Conservation (phyloP, 208 protist species). For the Acanthamoeba lenticulata region DNA sequence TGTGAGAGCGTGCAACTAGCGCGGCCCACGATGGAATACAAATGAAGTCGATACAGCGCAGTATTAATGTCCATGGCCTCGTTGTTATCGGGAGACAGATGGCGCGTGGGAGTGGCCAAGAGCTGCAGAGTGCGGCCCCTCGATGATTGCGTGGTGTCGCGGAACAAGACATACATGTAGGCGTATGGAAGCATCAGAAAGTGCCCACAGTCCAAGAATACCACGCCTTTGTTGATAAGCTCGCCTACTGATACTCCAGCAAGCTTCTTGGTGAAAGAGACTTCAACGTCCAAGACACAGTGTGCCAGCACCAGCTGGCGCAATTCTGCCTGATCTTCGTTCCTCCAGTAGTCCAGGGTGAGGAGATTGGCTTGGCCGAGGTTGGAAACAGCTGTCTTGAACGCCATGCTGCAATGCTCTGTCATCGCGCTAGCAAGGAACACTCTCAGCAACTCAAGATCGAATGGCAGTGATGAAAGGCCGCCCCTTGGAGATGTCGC, state of each 20-base stretch:
- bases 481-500: slow-evolving; percentile 1
- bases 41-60: slow-evolving; percentile 40
- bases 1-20: slow-evolving; percentile 52
- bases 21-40: slow-evolving; percentile 23
- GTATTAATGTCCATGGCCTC: slow-evolving; percentile 52
- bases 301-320: slow-evolving; percentile 49
- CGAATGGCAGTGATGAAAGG: slow-evolving; percentile 35
- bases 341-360: slow-evolving; percentile 41
- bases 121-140: slow-evolving; percentile 53
- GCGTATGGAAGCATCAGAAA: slow-evolving; percentile 53
- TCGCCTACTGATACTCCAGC: slow-evolving; percentile 33
- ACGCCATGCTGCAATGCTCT: slow-evolving; percentile 55
- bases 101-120: slow-evolving; percentile 51
- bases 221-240: slow-evolving; percentile 63
- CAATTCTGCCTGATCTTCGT: not conserved
- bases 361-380: slow-evolving; percentile 41
- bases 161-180: slow-evolving; percentile 56
- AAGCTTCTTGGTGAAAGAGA: slow-evolving; percentile 43
- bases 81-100: slow-evolving; percentile 41
- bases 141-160: slow-evolving; percentile 59
- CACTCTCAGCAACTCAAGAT: slow-evolving; percentile 17
- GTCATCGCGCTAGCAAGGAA: not conserved
- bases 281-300: slow-evolving; percentile 23
- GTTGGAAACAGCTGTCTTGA: slow-evolving; percentile 46
- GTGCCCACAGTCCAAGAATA: slow-evolving; percentile 36